Evolutionary conservation across 1,284 basidiomycete species (phyloP), one percentile per base, ranked within the genome.

Genomic region (Puccinia coronata): DNA sequence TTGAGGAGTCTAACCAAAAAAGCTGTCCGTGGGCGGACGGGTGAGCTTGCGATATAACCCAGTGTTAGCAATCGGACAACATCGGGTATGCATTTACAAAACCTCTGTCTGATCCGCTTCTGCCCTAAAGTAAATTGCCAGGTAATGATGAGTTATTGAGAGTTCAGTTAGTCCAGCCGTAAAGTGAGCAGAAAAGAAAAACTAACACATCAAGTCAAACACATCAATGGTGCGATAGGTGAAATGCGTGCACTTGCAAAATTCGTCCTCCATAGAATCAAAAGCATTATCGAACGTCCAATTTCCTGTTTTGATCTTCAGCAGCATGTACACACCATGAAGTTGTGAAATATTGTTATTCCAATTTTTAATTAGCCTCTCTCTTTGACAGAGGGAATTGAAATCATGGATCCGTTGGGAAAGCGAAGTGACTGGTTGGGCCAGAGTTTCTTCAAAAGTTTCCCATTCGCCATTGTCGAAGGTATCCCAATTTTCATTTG

Each of bases 151-250:
- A 8, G 16, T 8, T 16, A 43, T 8, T 43, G 43, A 8, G 8
- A 43, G 43, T 43, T 43, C 6, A 6, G 16, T 51, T 20, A 9
- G 4, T 51, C 18, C 18, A 20, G 49, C 9, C 49, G 23, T 16
- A 51, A 51, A 16, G 43, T 8, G 16, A 47, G 43, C 8, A 51
- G 18, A 14, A 51, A 14, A 51, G 11, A 4, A 51, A 14, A 51
- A 20, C 65, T 23, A 43, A 69, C 67, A 69, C 67, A 69, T 69
- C 41, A 69, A 14, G 25, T 69, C 67, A 47, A 69, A n/a, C 8
- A 47, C 8, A 28, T 69, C 67, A 49, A 69, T 49, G 1, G 41
- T 69, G 1, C 67, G 41, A 18, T 69, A 69, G 2, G 9, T 49
- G 16, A 69, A 47, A 3, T 3, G 4, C 11, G 16, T 34, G 25